Base-by-base conservation (phyloP, 1,284 basidiomycete species). In the Ceratobasidium sp. region DNA sequence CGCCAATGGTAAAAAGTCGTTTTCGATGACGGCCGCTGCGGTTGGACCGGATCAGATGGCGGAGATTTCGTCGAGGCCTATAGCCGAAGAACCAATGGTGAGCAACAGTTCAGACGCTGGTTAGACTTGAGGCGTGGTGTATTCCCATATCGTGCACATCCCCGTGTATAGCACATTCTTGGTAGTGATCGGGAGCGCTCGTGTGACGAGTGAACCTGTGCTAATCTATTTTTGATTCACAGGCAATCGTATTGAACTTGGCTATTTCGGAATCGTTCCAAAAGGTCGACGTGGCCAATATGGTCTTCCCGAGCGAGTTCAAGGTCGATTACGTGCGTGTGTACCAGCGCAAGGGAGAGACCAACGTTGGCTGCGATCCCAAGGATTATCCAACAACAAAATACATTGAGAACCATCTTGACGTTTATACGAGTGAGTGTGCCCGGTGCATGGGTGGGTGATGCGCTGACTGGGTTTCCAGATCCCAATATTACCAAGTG, bases 321-420 rank as follows among this genome's bases (percentile, higher is more conserved):
- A 78, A 80, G 38, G 77, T 88, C 50, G 87, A 88, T 76, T 88
- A 86, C 74, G 81, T 88, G 12, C 79, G 87, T 17, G 83, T 88
- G 42, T 86, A 86, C 75, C 84, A 84, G 75, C 79, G 82, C 43
- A 78, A 79, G 34, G 77, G 79, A 32, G 74, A 80, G 31, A 78
- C 78, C 43, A 84, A 83, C 73, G 77, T 86, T 32, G 85, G 85
- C 2, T 88, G 87, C 75, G 80, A 84, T 71, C 86, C 86, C 0
- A 56, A 72, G 20, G 79, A 82, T 72, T 83, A 82, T 76, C 86
- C 86, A 2, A 87, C 86, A 0, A 76, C 77, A 43, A 77, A 78
- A 27, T 87, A 87, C 75, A 87, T 88, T 76, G 71, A 68, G 13
- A 57, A 73, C 32, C 74, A 76, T 62, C 35, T 70, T 2, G 70